These are phyloP conservation scores for Geotrichum carabidarum DNA, from an alignment of 1,139 yeast genomes.

Conservation along the genomic window DNA sequence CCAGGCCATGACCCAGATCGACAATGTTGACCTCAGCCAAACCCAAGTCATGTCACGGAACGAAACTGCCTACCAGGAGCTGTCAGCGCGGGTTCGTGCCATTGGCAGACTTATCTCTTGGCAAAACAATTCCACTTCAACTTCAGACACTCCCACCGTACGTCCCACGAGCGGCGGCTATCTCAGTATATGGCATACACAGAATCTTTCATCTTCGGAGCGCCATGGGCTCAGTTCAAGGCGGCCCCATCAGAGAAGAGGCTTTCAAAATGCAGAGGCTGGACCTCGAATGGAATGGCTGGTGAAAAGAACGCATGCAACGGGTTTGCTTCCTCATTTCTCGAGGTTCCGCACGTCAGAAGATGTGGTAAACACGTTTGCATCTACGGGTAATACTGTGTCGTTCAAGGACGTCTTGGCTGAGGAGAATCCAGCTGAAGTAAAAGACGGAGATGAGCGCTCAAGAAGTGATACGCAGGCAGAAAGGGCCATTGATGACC, in stretches of 20 bases:
- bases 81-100: no score
- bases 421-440: background rate
- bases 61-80: no score
- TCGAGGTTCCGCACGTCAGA: background rate
- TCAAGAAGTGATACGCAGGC: background rate
- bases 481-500: background rate
- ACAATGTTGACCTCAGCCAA: no score
- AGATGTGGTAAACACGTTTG: background rate
- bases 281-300: conserved; percentile 13
- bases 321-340: conserved; percentile 1
- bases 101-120: no score
- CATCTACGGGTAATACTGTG: background rate
- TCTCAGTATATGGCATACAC: no score
- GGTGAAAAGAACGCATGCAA: background rate
- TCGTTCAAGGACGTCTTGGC: background rate
- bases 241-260: background rate
- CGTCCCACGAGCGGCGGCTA: no score
- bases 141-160: no score
- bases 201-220: background rate
- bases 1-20: no score
- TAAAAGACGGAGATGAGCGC: background rate
- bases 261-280: background rate
- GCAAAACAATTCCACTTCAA: no score
- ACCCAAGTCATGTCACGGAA: no score
- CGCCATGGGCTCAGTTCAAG: background rate